These are phyloP conservation scores for Aspergillus quadricinctus DNA, from an alignment of 2,329 filamentous ascomycete genomes.

Conservation along the genomic window DNA sequence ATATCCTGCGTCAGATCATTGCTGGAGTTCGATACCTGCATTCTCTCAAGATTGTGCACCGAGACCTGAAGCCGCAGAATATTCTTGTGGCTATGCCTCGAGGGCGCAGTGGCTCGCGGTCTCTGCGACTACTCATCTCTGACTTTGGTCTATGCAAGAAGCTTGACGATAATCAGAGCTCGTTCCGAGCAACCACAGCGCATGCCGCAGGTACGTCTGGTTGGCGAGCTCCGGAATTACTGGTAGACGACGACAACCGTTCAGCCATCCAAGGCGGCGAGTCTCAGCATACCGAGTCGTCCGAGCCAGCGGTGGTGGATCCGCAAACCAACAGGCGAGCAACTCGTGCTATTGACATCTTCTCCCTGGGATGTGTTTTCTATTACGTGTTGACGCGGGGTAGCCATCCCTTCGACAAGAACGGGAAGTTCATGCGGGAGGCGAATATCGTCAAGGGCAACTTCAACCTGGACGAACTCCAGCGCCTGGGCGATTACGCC, in stretches of 20 bases:
- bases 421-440: conserved; percentile 91
- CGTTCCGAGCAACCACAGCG: conserved; percentile 88
- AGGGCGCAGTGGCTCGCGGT: conserved; percentile 48
- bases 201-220: conserved; percentile 90
- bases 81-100: conserved; percentile 74
- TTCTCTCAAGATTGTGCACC: conserved; percentile 87
- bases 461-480: conserved; percentile 66
- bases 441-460: conserved; percentile 94
- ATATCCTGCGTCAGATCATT: conserved; percentile 82
- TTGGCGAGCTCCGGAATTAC: conserved; percentile 92
- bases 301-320: conserved; percentile 51
- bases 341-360: conserved; percentile 94
- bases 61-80: conserved; percentile 96
- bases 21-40: conserved; percentile 86
- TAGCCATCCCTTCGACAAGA: conserved; percentile 87
- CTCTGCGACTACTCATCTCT: conserved; percentile 84
- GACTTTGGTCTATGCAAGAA: conserved; percentile 99
- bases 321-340: conserved; percentile 66
- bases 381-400: conserved; percentile 97
- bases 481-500: conserved; percentile 74
- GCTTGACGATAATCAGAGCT: conserved; percentile 87
- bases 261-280: conserved; percentile 25
- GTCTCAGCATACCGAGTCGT: conserved; percentile 41
- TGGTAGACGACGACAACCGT: conserved; percentile 70
- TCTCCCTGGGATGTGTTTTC: conserved; percentile 95